These are phyloP conservation scores for Dactylonectria estremocensis DNA, from an alignment of 2,329 filamentous ascomycete species.

Conservation along the genomic window DNA sequence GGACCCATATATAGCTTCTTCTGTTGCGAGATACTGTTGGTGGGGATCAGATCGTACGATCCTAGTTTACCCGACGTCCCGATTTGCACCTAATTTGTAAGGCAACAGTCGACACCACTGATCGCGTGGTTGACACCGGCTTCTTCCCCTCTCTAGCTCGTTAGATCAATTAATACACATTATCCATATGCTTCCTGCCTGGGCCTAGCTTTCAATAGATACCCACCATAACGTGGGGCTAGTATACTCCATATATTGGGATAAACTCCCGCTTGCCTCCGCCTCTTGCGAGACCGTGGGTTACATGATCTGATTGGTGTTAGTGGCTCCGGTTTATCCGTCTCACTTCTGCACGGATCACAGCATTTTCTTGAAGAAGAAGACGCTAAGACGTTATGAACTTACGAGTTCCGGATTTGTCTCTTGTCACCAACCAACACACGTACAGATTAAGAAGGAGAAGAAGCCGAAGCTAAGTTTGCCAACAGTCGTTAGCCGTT, in stretches of 20 bases:
- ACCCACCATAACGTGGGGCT: not conserved
- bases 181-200: no score
- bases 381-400: constrained; percentile 8
- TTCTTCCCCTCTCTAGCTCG: no score
- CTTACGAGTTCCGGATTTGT: constrained; percentile 5
- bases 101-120: no score
- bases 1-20: constrained; percentile 3
- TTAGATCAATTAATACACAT: no score
- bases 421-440: not conserved
- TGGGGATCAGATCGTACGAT: no score
- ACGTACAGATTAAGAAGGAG: constrained; percentile 11
- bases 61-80: no score
- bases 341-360: constrained; percentile 7
- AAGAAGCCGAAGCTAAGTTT: not conserved
- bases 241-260: not conserved
- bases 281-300: not conserved
- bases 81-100: no score
- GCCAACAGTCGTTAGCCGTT: no score
- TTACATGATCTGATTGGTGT: constrained; percentile 4
- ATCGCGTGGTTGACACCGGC: no score
- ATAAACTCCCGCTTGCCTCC: not conserved
- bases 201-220: no score
- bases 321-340: not conserved
- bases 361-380: not conserved
- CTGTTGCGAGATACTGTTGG: not conserved